These are phyloP conservation scores for Umbilicus rupestris DNA, from an alignment of 164 flowering plant species.

Conservation along the genomic window DNA sequence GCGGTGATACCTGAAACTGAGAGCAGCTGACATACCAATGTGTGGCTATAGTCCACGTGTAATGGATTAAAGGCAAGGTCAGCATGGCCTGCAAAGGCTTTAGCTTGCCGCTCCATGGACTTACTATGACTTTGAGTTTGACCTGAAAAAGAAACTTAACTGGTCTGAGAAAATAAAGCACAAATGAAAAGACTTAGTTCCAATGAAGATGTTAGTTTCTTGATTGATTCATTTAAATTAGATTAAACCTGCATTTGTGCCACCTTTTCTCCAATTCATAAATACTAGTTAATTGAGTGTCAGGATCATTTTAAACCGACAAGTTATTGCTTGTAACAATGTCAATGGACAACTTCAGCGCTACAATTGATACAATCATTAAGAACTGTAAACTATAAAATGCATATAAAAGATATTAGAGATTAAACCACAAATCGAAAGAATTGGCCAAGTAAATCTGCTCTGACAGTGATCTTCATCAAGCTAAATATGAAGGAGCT, in stretches of 20 bases:
- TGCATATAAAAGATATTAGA: no score
- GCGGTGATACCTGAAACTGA: not conserved
- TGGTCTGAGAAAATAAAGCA: not conserved
- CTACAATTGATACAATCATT: no score
- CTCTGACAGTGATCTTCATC: no score
- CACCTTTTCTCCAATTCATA: not conserved
- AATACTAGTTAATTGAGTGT: not conserved
- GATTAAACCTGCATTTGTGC: no score
- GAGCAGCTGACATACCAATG: not conserved
- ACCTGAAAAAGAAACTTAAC: not conserved
- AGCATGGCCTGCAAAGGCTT: not conserved
- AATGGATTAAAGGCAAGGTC: not conserved
- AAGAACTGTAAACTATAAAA: no score
- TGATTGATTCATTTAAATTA: not conserved
- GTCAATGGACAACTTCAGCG: not conserved
- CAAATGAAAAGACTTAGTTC: not conserved
- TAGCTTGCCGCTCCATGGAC: not conserved
- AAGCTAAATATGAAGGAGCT: no score
- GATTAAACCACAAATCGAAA: no score
- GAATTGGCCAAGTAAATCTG: no score
- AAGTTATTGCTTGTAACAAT: not conserved
- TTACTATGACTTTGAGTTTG: slow-evolving; percentile 1
- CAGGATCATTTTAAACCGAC: not conserved
- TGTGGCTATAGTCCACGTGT: not conserved
- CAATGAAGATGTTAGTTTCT: not conserved